Conservation (phyloP, 352 stramenopile genomes). For the Phytophthora sp. region DNA sequence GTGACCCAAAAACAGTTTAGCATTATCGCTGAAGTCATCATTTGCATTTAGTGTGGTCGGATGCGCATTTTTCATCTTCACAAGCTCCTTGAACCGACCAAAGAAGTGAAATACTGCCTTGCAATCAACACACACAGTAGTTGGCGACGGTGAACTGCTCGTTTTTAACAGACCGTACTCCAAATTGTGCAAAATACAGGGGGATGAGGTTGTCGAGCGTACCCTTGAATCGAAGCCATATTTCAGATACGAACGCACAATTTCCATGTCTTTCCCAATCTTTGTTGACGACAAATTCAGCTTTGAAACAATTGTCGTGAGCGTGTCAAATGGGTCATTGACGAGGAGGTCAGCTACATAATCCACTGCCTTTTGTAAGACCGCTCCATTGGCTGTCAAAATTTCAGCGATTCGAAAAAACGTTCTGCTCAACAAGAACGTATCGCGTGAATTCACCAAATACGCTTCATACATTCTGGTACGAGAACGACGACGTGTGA, state of each 20-base stretch:
- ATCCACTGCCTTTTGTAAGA: constrained; percentile 20
- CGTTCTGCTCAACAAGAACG: neutral
- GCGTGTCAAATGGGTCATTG: constrained; percentile 20
- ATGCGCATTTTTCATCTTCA: neutral
- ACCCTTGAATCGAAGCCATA: neutral
- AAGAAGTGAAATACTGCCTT: neutral
- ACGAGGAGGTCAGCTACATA: constrained; percentile 34
- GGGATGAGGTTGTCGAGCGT: neutral
- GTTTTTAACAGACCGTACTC: neutral
- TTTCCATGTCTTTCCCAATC: neutral
- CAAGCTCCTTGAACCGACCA: neutral
- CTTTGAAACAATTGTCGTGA: neutral
- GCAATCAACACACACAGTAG: neutral
- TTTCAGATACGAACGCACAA: neutral
- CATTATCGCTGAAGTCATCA: constrained; percentile 7
- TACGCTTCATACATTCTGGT: constrained; percentile 1
- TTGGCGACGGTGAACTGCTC: too few species aligned
- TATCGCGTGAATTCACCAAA: neutral
- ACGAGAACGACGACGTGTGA: constrained; percentile 1
- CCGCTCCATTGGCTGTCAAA: constrained; percentile 6
- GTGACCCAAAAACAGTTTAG: constrained; percentile 17
- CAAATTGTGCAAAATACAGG: neutral
- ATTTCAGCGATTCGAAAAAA: constrained; percentile 12
- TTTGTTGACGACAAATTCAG: neutral
- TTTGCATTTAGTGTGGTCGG: neutral